These are phyloP conservation scores for Talaromyces nanjingensis DNA, from an alignment of 495 filamentous ascomycete species.

Conservation along the genomic window DNA sequence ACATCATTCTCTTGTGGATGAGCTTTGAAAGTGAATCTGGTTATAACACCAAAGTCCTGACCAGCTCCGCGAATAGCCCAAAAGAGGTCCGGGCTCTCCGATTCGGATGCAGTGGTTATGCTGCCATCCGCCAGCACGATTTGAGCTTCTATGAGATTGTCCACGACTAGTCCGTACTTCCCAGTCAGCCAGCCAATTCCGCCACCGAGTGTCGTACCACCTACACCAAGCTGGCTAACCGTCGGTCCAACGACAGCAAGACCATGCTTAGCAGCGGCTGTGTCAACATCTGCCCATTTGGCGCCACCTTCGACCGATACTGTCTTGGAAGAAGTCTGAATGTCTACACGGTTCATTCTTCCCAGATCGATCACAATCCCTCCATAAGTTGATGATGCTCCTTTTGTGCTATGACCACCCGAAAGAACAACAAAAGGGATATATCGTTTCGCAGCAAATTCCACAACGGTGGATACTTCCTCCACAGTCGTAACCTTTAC, in stretches of 20 bases:
- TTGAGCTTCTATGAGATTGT: slow-evolving; percentile 41
- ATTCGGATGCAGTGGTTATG: slow-evolving; percentile 29
- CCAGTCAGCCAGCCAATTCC: slow-evolving; percentile 49
- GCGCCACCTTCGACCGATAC: slow-evolving; percentile 47
- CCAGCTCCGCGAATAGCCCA: slow-evolving; percentile 44
- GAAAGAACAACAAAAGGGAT: slow-evolving; percentile 16
- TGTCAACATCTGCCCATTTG: slow-evolving; percentile 51
- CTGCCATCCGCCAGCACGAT: slow-evolving; percentile 46
- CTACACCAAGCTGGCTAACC: slow-evolving; percentile 53
- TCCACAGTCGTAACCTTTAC: slow-evolving; percentile 14
- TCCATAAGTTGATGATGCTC: slow-evolving; percentile 18
- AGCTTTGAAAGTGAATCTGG: slow-evolving; percentile 41
- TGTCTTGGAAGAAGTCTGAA: slow-evolving; percentile 34
- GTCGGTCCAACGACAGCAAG: slow-evolving; percentile 54
- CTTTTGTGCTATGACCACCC: slow-evolving; percentile 14
- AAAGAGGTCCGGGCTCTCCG: slow-evolving; percentile 34
- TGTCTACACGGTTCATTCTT: slow-evolving; percentile 40
- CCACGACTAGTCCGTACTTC: slow-evolving; percentile 43
- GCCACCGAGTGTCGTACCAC: slow-evolving; percentile 51
- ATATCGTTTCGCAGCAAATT: slow-evolving; percentile 13
- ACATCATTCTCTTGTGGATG: slow-evolving; percentile 34
- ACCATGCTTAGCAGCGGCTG: slow-evolving; percentile 36
- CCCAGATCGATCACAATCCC: slow-evolving; percentile 51
- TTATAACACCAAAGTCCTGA: slow-evolving; percentile 39
- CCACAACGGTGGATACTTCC: slow-evolving; percentile 14